A percentile compares a stretch with the other conserved stretches of the same genome.
phyloP scores from a whole-genome alignment of 2,329 filamentous ascomycete species.

The Pseudogymnoascus sp. region DNA sequence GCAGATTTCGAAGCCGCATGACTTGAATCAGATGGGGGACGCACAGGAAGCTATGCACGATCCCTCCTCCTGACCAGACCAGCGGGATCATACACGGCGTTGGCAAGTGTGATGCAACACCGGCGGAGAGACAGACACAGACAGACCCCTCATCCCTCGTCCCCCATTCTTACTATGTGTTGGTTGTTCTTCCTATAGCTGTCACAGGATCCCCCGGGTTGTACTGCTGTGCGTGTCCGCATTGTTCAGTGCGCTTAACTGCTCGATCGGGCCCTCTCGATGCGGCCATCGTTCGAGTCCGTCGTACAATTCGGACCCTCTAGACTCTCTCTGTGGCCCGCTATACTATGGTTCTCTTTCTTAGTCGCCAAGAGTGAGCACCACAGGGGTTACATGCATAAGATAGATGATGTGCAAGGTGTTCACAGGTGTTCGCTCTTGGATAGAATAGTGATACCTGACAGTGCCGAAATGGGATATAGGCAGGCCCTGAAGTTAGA shows the following conservation, averaged over 20 bases:
- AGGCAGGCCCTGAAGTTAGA: background rate
- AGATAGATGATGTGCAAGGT: background rate
- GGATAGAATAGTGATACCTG: background rate
- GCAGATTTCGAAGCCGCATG: background rate
- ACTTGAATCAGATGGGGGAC: background rate
- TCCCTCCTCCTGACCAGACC: too few relatives aligned
- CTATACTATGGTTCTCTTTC: background rate
- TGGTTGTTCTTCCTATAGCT: too few relatives aligned
- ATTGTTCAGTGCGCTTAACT: background rate
- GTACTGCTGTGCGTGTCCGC: background rate
- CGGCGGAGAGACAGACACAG: too few relatives aligned
- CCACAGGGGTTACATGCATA: background rate
- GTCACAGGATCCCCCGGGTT: background rate
- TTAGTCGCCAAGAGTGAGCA: background rate
- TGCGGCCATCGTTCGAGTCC: background rate
- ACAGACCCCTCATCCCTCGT: too few relatives aligned
- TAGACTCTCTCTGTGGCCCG: background rate
- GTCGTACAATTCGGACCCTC: background rate
- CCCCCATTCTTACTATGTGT: too few relatives aligned
- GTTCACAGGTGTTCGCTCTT: background rate
- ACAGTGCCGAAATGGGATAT: background rate
- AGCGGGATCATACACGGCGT: too few relatives aligned
- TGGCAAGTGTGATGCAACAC: too few relatives aligned
- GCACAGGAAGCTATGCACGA: background rate
- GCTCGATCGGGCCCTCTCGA: background rate